Percentiles rank a stretch among this genome's conserved stretches.
These are phyloP conservation scores for Citrus unshiu DNA, from an alignment of 345 rosid species.

Conservation along the genomic window DNA sequence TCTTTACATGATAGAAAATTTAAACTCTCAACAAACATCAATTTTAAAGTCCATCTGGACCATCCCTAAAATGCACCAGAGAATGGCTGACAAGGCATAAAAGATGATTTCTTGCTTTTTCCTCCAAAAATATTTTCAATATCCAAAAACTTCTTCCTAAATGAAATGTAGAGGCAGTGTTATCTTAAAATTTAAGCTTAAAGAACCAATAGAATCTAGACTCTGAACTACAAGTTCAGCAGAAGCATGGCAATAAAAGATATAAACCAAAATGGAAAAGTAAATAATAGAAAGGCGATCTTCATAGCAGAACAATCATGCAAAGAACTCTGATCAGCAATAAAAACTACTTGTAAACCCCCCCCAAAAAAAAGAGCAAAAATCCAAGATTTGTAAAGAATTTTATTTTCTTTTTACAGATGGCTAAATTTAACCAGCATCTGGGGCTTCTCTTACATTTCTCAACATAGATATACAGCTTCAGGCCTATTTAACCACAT, in stretches of 20 bases:
- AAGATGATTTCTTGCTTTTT: neutral
- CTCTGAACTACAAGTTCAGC: neutral
- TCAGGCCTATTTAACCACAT: neutral
- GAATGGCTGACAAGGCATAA: too few species aligned
- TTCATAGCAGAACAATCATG: neutral
- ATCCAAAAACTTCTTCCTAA: neutral
- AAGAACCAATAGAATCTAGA: neutral
- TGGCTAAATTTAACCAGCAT: neutral
- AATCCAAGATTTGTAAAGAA: neutral
- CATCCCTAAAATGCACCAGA: neutral
- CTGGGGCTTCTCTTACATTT: neutral
- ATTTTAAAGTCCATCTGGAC: neutral
- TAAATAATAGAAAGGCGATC: neutral
- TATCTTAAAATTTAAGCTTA: neutral
- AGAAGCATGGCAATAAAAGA: neutral
- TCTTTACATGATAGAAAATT: neutral
- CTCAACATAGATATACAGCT: neutral
- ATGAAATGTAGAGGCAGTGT: neutral
- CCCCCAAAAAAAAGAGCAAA: too few species aligned
- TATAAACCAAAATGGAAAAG: neutral
- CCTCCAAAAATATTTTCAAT: neutral
- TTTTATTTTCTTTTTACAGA: neutral
- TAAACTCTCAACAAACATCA: neutral
- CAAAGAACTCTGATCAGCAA: conserved; percentile 3
- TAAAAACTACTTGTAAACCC: neutral